Percentiles rank a stretch among this genome's conserved stretches.
phyloP scores from a whole-genome alignment of 495 filamentous ascomycete species.

The Penicillium tannophilum region DNA sequence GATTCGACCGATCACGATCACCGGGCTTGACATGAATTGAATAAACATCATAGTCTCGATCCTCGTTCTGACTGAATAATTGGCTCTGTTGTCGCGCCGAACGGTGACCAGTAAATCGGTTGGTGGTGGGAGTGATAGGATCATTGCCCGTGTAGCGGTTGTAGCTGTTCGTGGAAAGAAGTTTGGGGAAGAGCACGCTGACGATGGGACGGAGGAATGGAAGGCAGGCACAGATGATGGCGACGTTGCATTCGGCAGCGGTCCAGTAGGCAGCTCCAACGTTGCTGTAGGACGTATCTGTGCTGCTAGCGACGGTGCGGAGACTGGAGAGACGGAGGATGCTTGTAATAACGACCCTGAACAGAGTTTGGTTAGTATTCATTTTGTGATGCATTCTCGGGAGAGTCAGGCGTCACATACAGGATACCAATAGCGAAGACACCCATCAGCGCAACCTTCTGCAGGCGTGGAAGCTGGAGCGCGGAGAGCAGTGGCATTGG shows the following conservation, averaged over 20 bases:
- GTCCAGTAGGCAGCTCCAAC: slow-evolving; percentile 68
- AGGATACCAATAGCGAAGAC: slow-evolving; percentile 60
- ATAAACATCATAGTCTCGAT: slow-evolving; percentile 37
- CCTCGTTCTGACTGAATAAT: slow-evolving; percentile 26
- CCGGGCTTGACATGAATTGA: slow-evolving; percentile 37
- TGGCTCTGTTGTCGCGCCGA: slow-evolving; percentile 22
- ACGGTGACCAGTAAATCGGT: slow-evolving; percentile 18
- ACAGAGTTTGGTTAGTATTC: slow-evolving; percentile 8
- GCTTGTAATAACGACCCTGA: slow-evolving; percentile 37
- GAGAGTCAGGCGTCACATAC: slow-evolving; percentile 56
- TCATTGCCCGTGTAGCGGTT: slow-evolving; percentile 24
- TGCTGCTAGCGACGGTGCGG: slow-evolving; percentile 30
- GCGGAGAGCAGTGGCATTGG: slow-evolving; percentile 58
- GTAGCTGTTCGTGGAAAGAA: slow-evolving; percentile 51
- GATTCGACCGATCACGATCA: slow-evolving; percentile 15
- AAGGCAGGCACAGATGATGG: slow-evolving; percentile 82
- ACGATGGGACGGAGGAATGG: slow-evolving; percentile 85
- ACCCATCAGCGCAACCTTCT: slow-evolving; percentile 53
- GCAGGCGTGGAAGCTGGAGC: slow-evolving; percentile 50
- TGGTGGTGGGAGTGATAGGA: slow-evolving; percentile 13
- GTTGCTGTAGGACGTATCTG: slow-evolving; percentile 56
- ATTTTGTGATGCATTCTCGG: slow-evolving; percentile 15
- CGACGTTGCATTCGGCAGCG: slow-evolving; percentile 79
- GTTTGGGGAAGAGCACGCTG: slow-evolving; percentile 67
- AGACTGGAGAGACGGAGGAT: slow-evolving; percentile 41